Conservation (phyloP, 129 eudicot species). For the Tagetes patula region DNA sequence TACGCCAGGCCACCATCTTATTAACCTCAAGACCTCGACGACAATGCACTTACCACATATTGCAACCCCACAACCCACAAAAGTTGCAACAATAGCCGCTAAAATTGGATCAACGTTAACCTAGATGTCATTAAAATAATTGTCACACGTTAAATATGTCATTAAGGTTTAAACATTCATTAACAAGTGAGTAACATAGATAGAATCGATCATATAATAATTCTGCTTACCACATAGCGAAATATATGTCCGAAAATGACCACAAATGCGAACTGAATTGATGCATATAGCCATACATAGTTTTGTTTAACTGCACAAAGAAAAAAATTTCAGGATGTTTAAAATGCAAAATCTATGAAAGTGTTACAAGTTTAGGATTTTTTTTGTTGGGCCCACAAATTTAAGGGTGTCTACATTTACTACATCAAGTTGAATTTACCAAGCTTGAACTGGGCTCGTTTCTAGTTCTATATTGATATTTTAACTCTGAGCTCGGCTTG, state of each 20-base stretch:
- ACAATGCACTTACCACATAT: slow-evolving; percentile 71
- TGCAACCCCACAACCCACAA: slow-evolving; percentile 78
- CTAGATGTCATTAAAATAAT: slow-evolving; percentile 30
- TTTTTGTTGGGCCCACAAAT: not conserved
- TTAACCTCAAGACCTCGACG: slow-evolving; percentile 67
- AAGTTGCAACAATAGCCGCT: slow-evolving; percentile 65
- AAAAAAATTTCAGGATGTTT: slow-evolving; percentile 2
- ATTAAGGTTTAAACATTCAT: not conserved
- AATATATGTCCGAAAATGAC: slow-evolving; percentile 82
- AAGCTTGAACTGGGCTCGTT: not conserved
- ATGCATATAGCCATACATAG: slow-evolving; percentile 89
- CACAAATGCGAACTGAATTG: slow-evolving; percentile 81
- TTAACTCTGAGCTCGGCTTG: not conserved
- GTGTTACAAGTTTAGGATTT: not conserved
- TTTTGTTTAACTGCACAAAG: slow-evolving; percentile 60
- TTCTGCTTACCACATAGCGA: slow-evolving; percentile 58
- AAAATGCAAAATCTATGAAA: not conserved
- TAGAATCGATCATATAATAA: too few relatives aligned
- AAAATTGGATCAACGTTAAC: slow-evolving; percentile 56
- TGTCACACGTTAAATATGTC: not conserved
- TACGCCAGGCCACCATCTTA: slow-evolving; percentile 35
- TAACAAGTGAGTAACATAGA: not conserved
- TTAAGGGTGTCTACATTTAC: not conserved
- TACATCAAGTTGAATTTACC: not conserved
- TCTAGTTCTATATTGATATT: not conserved